Conservation (phyloP, 495 filamentous ascomycete genomes). For the Bacidia gigantensis region DNA sequence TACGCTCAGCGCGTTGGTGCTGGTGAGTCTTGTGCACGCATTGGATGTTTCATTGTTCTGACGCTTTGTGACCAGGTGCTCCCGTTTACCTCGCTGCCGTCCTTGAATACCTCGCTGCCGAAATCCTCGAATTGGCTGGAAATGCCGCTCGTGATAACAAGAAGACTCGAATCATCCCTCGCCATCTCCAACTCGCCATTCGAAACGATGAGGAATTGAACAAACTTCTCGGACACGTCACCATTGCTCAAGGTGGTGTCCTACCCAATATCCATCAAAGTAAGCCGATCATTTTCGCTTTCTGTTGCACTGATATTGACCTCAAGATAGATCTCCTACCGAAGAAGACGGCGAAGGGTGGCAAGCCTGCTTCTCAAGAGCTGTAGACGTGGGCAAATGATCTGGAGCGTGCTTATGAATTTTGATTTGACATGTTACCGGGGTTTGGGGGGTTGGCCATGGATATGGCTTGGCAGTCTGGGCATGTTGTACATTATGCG, state of each 20-base stretch:
- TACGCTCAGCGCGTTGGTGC: constrained; percentile 99
- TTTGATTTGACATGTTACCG: constrained; percentile 68
- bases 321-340: constrained; percentile 66
- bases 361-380: constrained; percentile 84
- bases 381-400: constrained; percentile 47
- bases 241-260: constrained; percentile 98
- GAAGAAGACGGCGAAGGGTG: constrained; percentile 93
- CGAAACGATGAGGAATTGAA: constrained; percentile 99
- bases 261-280: constrained; percentile 97
- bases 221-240: constrained; percentile 98
- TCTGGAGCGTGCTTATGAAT: constrained; percentile 22
- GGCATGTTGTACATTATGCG: constrained; percentile 88
- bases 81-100: constrained; percentile 97
- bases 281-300: constrained; percentile 35
- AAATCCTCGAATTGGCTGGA: constrained; percentile 95
- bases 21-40: constrained; percentile 36
- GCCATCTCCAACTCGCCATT: constrained; percentile 98
- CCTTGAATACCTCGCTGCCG: constrained; percentile 93
- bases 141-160: constrained; percentile 99
- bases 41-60: constrained; percentile 5
- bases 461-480: constrained; percentile 63
- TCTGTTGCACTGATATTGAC: constrained; percentile 20
- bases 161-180: constrained; percentile 99
- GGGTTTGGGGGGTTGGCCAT: constrained; percentile 84
- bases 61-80: constrained; percentile 45